Base-by-base conservation (phyloP, 1,139 yeast species). In the Hansenula lynferdii region DNA sequence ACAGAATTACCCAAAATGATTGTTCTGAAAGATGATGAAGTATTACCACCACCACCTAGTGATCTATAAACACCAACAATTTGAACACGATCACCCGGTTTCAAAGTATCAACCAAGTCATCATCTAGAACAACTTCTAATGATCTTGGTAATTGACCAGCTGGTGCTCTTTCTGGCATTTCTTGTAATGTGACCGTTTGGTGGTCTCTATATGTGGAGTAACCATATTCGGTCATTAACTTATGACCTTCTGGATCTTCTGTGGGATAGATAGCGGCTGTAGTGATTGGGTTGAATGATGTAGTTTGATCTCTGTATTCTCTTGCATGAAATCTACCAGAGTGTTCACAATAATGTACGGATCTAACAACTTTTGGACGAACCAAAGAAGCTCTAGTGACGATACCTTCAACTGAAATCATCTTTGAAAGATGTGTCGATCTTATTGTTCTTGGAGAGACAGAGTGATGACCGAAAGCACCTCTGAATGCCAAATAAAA, bases 121-220 rank as follows among this genome's bases (percentile, higher is more conserved):
- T 90, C 97, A 60, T 92, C 97, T 56, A 94, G 68, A 18, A 92
- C 76, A 28, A 92, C 85, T 57, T 92, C 98, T 29, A 92, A 77
- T 2, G 96, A 82, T 50, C 98, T 72, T 30, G 99, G 98, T 47
- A 92, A 70, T 63, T 92, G 98, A 43, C 99, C 98, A 1, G 97
- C 95, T 15, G 98, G 98, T 0, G 98, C 97, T 50, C 84, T 75
- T 65, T 92, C 99, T 1, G 98, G 99, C 92, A 94, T 86, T 66
- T 92, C 99, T 62, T 92, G 99, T 28, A 92, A 84, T 0, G 96
- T 80, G 27, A 92, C 75, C 33, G 89, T 85, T 64, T 92, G 99
- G 58, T 92, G 97, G 62, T 92, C 98, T 52, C 92, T 75, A 60
- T 87, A 92, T 17, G 95, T 87, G 17, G 94, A 84, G 58, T 82